These are phyloP conservation scores for Trichosporon faecale DNA, from an alignment of 1,284 basidiomycete genomes.

Conservation along the genomic window DNA sequence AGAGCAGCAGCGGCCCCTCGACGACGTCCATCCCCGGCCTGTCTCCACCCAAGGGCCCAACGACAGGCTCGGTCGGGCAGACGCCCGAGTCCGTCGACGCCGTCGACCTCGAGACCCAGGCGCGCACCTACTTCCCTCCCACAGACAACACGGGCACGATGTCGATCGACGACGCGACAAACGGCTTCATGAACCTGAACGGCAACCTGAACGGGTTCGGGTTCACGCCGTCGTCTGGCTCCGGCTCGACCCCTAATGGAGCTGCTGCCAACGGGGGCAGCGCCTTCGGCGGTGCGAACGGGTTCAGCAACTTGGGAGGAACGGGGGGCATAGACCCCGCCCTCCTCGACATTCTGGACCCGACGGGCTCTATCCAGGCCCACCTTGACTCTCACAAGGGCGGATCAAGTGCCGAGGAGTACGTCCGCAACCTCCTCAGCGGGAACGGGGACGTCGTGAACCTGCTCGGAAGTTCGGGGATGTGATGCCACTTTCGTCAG, in stretches of 20 bases:
- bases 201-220: not conserved
- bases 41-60: not conserved
- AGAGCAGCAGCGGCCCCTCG: not conserved
- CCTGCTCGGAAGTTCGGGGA: not conserved
- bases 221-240: not conserved
- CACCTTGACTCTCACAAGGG: not conserved
- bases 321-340: not conserved
- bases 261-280: too few species aligned
- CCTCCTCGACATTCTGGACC: not conserved
- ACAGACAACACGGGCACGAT: not conserved
- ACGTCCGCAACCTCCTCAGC: not conserved
- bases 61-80: slow-evolving; percentile 14
- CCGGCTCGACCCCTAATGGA: not conserved
- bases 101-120: slow-evolving; percentile 11
- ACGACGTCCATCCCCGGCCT: not conserved
- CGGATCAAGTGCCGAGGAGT: not conserved
- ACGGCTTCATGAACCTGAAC: not conserved
- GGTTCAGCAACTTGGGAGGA: not conserved
- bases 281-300: not conserved
- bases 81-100: slow-evolving; percentile 22
- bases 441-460: not conserved
- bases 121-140: not conserved
- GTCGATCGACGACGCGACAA: not conserved
- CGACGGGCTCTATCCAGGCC: not conserved
- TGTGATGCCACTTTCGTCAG: not conserved